A percentile compares a stretch with the other conserved stretches of the same genome.
Conservation (phyloP, 345 rosid species). For the sweet orange (Citrus sinensis) region DVS_A1.0 CM039164.1:27258501-27259000, state of each 20-base stretch:
- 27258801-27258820: background rate
- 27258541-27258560: no score
- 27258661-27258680: background rate
- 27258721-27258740: background rate
- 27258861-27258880: background rate
- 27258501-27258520: background rate
- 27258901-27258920: background rate
- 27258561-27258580: background rate
- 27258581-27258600: background rate
- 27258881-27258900: background rate
- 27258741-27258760: background rate
- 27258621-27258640: no score
- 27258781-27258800: background rate
- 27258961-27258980: background rate
- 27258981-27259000: background rate
- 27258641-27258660: background rate
- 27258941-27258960: background rate
- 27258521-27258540: background rate
- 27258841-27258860: background rate
- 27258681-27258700: slow-evolving; percentile 3
- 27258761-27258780: background rate
- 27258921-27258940: background rate
- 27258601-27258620: background rate
- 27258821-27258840: background rate
- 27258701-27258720: background rate